Evolutionary conservation across 1,284 basidiomycete species (phyloP).

Genomic region (Flammula alnicola): DNA sequence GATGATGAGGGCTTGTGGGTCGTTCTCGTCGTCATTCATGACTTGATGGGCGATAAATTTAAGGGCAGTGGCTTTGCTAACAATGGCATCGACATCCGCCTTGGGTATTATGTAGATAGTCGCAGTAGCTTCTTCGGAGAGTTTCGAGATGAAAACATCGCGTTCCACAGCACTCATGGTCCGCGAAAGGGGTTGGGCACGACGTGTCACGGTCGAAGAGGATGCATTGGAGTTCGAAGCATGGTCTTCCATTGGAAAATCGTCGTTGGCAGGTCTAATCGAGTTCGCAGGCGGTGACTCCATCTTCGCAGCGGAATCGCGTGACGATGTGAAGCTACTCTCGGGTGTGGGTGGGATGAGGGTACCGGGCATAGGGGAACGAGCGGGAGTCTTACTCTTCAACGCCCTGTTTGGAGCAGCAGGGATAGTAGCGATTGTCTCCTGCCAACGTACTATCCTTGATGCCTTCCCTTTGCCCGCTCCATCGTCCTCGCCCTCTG

Average conservation of each 20-base stretch:
- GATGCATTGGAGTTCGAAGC: conserved; percentile 8
- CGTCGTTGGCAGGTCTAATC: conserved; percentile 2
- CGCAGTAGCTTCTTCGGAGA: conserved; percentile 47
- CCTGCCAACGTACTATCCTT: conserved; percentile 41
- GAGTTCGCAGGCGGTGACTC: conserved; percentile 10
- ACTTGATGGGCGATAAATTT: conserved; percentile 48
- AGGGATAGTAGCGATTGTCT: conserved; percentile 25
- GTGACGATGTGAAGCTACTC: conserved; percentile 39
- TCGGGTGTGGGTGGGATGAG: conserved; percentile 48
- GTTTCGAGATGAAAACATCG: conserved; percentile 48
- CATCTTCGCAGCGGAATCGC: not conserved
- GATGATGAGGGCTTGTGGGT: conserved; percentile 51
- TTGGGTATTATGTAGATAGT: conserved; percentile 50
- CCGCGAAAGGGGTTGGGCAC: conserved; percentile 38
- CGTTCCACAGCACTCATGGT: conserved; percentile 59
- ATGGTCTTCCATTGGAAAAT: conserved; percentile 4
- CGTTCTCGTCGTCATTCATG: conserved; percentile 35
- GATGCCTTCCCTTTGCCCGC: conserved; percentile 20
- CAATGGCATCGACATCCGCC: conserved; percentile 44
- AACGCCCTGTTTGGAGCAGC: conserved; percentile 13
- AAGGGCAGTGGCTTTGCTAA: conserved; percentile 43
- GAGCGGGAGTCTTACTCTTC: conserved; percentile 19
- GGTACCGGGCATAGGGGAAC: conserved; percentile 55
- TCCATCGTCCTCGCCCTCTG: conserved; percentile 26
- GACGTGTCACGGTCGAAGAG: conserved; percentile 21